Evolutionary conservation across 371 early-diverging fungal genomes (phyloP).

Genomic region (Mucor saturninus): DNA sequence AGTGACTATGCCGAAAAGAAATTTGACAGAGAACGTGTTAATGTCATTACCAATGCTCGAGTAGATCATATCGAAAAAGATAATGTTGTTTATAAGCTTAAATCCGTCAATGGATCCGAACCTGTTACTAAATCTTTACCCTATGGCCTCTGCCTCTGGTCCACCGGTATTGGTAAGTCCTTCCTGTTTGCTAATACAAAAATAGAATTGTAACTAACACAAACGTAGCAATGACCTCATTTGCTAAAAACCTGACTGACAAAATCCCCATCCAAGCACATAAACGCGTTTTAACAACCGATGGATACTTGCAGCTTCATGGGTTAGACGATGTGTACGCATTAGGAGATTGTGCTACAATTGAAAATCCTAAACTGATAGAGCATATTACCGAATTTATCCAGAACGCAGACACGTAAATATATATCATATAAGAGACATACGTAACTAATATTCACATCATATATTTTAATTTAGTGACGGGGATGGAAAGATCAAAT

Average conservation of each 20-base stretch:
- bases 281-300: slow-evolving; percentile 72
- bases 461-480: slow-evolving; percentile 28
- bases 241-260: slow-evolving; percentile 59
- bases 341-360: slow-evolving; percentile 87
- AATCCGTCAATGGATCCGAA: slow-evolving; percentile 27
- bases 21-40: slow-evolving; percentile 76
- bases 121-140: slow-evolving; percentile 44
- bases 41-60: slow-evolving; percentile 74
- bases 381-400: slow-evolving; percentile 59
- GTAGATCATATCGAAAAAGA: slow-evolving; percentile 65
- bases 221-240: slow-evolving; percentile 63
- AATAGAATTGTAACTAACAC: no score
- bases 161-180: slow-evolving; percentile 76
- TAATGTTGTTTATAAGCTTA: slow-evolving; percentile 55
- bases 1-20: slow-evolving; percentile 70
- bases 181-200: no score
- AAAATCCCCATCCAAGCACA: slow-evolving; percentile 61
- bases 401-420: slow-evolving; percentile 54
- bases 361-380: slow-evolving; percentile 72
- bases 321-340: slow-evolving; percentile 76
- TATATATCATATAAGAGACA: neutral
- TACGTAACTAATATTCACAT: neutral
- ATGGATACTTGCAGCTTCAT: slow-evolving; percentile 71
- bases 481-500: slow-evolving; percentile 50
- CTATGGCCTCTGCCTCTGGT: slow-evolving; percentile 84